A percentile compares a stretch with the other conserved stretches of the same genome.
Evolutionary conservation across 2,329 filamentous ascomycete genomes (phyloP).

Genomic region (Hymenotorrendiella dingleyae): DNA sequence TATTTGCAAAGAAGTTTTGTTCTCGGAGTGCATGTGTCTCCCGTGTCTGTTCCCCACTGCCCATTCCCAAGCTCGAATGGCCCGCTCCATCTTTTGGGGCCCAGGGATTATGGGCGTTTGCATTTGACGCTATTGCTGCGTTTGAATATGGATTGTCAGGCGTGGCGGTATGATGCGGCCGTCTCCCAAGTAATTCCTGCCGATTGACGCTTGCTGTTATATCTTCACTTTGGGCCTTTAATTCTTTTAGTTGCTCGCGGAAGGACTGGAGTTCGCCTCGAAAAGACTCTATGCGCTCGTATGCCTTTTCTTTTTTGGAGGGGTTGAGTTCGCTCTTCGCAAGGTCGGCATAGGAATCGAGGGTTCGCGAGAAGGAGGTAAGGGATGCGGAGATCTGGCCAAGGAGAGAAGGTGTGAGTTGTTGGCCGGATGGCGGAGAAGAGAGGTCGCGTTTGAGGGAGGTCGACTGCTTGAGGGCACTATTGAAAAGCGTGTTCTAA

Average conservation of each 20-base stretch:
- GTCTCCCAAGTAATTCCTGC: conserved; percentile 75
- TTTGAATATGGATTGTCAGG: conserved; percentile 92
- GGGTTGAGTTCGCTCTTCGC: conserved; percentile 84
- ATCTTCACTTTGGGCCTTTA: conserved; percentile 76
- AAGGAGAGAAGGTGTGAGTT: conserved; percentile 54
- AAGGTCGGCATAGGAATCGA: conserved; percentile 85
- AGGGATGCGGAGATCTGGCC: conserved; percentile 75
- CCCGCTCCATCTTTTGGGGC: conserved; percentile 19
- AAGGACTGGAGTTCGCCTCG: conserved; percentile 76
- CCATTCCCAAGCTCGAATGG: conserved; percentile 37
- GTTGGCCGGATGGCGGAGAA: conserved; percentile 54
- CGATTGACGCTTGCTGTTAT: conserved; percentile 60
- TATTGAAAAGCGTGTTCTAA: conserved; percentile 80
- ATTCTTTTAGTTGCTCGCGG: conserved; percentile 66
- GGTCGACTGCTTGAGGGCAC: conserved; percentile 77
- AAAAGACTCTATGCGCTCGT: conserved; percentile 81
- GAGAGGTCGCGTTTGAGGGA: conserved; percentile 72
- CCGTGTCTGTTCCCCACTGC: conserved; percentile 58
- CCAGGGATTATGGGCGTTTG: conserved; percentile 24
- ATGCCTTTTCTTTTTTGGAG: conserved; percentile 86
- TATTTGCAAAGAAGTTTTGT: conserved; percentile 78
- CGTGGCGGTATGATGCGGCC: conserved; percentile 73
- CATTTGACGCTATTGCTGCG: conserved; percentile 28
- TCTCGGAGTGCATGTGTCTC: conserved; percentile 84
- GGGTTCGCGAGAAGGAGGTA: conserved; percentile 75